A percentile compares a stretch with the other conserved stretches of the same genome.
These are phyloP conservation scores for Diaporthe velutina DNA, from an alignment of 2,329 filamentous ascomycete genomes.

Conservation along the genomic window DNA sequence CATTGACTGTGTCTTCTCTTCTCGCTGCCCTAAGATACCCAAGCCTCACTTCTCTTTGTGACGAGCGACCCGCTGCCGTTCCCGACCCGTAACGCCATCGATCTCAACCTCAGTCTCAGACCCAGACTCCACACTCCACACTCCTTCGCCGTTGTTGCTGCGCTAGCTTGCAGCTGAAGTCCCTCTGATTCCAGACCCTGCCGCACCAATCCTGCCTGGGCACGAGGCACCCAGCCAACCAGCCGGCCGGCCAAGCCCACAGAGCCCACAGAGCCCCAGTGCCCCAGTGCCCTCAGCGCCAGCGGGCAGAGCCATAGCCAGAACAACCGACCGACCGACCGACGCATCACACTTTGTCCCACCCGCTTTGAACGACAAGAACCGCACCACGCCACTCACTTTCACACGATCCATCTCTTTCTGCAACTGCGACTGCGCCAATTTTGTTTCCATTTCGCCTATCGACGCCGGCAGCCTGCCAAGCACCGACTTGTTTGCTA, in stretches of 20 bases:
- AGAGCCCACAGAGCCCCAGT: slow-evolving; percentile 16
- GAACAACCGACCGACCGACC: slow-evolving; percentile 24
- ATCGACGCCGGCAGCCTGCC: slow-evolving; percentile 5
- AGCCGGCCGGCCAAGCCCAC: slow-evolving; percentile 24
- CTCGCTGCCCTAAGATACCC: slow-evolving; percentile 17
- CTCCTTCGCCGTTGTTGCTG: slow-evolving; percentile 20
- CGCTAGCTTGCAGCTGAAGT: slow-evolving; percentile 26
- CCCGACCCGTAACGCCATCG: neutral
- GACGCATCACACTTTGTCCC: slow-evolving; percentile 30
- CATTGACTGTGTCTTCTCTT: neutral
- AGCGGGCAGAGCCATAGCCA: slow-evolving; percentile 18
- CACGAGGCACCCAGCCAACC: slow-evolving; percentile 25
- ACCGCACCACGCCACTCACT: slow-evolving; percentile 28
- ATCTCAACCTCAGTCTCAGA: neutral
- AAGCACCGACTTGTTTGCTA: slow-evolving; percentile 4
- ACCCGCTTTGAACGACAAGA: slow-evolving; percentile 16
- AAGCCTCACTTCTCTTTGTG: slow-evolving; percentile 1
- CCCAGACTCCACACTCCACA: neutral
- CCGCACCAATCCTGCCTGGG: slow-evolving; percentile 22
- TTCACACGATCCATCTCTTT: slow-evolving; percentile 19
- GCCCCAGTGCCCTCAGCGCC: slow-evolving; percentile 29
- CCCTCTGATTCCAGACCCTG: slow-evolving; percentile 28
- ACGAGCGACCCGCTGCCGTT: neutral
- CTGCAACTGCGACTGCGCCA: slow-evolving; percentile 20
- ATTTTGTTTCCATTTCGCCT: neutral